Percentiles rank a stretch among this genome's conserved stretches.
These are phyloP conservation scores for Trichopus zeylanicus DNA, from an alignment of 116 monocot species.

Conservation along the genomic window DNA sequence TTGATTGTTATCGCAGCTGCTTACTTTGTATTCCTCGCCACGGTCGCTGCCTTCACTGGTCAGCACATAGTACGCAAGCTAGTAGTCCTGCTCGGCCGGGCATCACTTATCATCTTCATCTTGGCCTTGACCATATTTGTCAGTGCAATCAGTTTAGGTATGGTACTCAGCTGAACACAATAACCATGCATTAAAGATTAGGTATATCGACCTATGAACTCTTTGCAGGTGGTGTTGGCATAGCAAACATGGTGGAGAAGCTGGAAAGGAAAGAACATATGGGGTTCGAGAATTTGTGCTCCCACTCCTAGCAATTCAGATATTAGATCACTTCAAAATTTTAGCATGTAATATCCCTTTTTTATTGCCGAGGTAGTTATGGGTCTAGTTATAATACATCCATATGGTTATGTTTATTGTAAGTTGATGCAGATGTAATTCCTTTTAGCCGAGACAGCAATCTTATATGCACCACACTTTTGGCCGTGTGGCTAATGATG, in stretches of 20 bases:
- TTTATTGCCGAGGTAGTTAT: too few species aligned
- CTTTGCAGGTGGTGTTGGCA: conserved; percentile 45
- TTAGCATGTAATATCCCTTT: too few species aligned
- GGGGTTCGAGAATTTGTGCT: conserved; percentile 44
- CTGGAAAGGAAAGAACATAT: conserved; percentile 42
- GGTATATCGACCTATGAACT: not conserved
- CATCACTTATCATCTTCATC: conserved; percentile 59
- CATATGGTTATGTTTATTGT: too few species aligned
- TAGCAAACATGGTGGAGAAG: conserved; percentile 35
- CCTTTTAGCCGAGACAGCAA: too few species aligned
- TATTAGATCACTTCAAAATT: too few species aligned
- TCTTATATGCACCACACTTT: too few species aligned
- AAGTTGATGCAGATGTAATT: too few species aligned
- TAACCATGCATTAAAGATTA: too few species aligned
- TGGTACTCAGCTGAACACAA: not conserved
- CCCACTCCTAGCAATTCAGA: conserved; percentile 8
- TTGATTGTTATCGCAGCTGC: conserved; percentile 14
- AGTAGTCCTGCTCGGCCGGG: conserved; percentile 37
- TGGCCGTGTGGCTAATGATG: too few species aligned
- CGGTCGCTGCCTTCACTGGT: conserved; percentile 41
- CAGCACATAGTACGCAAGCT: conserved; percentile 43
- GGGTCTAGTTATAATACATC: too few species aligned
- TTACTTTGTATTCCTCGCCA: conserved; percentile 35
- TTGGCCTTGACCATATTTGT: conserved; percentile 45
- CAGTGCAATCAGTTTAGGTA: conserved; percentile 51